Evolutionary conservation across 371 early-diverging fungal genomes (phyloP), one percentile per base, ranked within the genome.

Genomic region (Nosema muscidifuracis): DNA sequence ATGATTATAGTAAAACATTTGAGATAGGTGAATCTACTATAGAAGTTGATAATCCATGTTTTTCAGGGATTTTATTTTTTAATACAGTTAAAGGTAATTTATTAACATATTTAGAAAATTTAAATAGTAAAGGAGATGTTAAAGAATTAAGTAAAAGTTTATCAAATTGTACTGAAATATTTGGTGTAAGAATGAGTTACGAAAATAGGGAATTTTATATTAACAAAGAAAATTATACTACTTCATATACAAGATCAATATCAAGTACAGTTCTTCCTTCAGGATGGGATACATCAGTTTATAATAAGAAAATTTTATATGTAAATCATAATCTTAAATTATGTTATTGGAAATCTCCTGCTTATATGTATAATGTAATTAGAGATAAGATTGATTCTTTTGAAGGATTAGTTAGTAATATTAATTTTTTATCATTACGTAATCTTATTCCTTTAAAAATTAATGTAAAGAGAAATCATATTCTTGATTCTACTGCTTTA

Each of bases 1-100:
- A 60, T 60, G 60, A 60, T 60, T 60, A 34, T 60, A 34, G 36
- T 36, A 60, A 60, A n/a, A 60, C 60, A 15, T 31, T 60, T 36
- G 1, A 1, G 3, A 6, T 20, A 34, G 60, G 60, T n/a, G 12
- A 34, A 4, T 6, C 2, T 36, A 15, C 3, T 34, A 18, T 60
- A 36, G 36, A 34, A 34, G 36, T 60, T 18, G 36, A 60, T 20
- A 34, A 34, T 34, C 33, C 36, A 16, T 34, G 60, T 18, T 60
- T 60, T 36, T 7, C 30, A 13, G 60, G 60, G 7, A 1, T 31
- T 56, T 31, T 56, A 28, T 24, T 13, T 24, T 44, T 63, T 43
- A 44, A 1, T 24, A 7, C 22, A 18, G 24, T 43, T 43, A 13
- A 43, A 7, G n/a, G 33, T 2, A 61, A 61, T 20, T 40, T 36